Percentiles rank a stretch among this genome's conserved stretches.
Conservation (phyloP, 441 rosid genomes). For the Eruca vesicaria region DNA sequence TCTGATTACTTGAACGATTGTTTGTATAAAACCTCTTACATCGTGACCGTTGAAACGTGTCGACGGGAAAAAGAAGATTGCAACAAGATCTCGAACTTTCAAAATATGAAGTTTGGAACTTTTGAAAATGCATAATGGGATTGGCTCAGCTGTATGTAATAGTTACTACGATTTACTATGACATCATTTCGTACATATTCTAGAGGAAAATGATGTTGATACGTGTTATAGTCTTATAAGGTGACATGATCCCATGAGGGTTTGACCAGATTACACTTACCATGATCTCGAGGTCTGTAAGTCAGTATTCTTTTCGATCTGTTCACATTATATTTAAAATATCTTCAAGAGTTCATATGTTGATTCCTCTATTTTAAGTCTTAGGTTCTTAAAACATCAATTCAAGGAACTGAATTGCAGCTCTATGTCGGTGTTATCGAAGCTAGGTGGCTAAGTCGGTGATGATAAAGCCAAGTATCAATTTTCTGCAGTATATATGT, state of each 20-base stretch:
- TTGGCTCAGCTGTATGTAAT: background rate
- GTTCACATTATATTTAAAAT: slow-evolving; percentile 1
- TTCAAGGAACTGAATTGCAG: background rate
- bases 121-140: background rate
- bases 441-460: background rate
- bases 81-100: slow-evolving; percentile 7
- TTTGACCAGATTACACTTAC: background rate
- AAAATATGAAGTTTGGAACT: background rate
- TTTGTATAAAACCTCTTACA: background rate
- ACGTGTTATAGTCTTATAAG: background rate
- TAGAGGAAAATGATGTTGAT: slow-evolving; percentile 2
- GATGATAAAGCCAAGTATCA: background rate
- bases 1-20: slow-evolving; percentile 7
- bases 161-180: background rate
- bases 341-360: background rate
- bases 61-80: background rate
- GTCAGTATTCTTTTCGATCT: slow-evolving; percentile 8
- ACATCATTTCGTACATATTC: background rate
- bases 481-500: background rate
- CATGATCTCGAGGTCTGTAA: background rate
- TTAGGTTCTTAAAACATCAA: background rate
- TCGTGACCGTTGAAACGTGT: slow-evolving; percentile 16
- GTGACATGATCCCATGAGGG: background rate
- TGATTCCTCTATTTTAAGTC: background rate
- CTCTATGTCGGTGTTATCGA: background rate